A percentile compares a stretch with the other conserved stretches of the same genome.
Evolutionary conservation across 805 yeast species (phyloP).

Genomic region (Sugiyamaella marilandica): DNA sequence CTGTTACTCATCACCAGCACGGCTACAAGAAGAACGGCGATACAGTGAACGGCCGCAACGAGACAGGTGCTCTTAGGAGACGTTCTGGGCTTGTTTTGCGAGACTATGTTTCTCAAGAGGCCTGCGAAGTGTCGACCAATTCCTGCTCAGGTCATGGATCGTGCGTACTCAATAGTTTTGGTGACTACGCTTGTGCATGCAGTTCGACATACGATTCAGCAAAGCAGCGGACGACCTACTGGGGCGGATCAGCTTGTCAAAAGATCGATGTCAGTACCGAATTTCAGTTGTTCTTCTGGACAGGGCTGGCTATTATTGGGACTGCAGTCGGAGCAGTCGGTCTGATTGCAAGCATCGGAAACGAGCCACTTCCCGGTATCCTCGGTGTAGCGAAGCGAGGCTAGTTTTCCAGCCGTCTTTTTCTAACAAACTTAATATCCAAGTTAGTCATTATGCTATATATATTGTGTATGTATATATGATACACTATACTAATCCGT

Average conservation of each 20-base stretch:
- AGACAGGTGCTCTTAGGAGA: background rate
- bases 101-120: slow-evolving; percentile 23
- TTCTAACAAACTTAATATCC: background rate
- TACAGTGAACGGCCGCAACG: background rate
- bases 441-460: background rate
- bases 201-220: slow-evolving; percentile 26
- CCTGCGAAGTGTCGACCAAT: slow-evolving; percentile 32
- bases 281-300: slow-evolving; percentile 68
- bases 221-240: slow-evolving; percentile 30
- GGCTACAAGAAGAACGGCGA: background rate
- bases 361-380: slow-evolving; percentile 63
- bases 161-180: slow-evolving; percentile 29
- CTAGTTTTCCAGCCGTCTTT: background rate
- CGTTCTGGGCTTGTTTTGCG: background rate
- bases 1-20: background rate
- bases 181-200: slow-evolving; percentile 35
- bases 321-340: slow-evolving; percentile 48
- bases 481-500: slow-evolving; percentile 57
- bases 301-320: slow-evolving; percentile 44
- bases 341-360: slow-evolving; percentile 50
- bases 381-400: slow-evolving; percentile 48
- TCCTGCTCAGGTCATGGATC: slow-evolving; percentile 37
- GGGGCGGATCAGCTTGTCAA: slow-evolving; percentile 51
- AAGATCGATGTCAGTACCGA: slow-evolving; percentile 63
- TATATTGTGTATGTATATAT: background rate